Evolutionary conservation across 1,284 basidiomycete genomes (phyloP).

Genomic region (Abortiporus biennis): DNA sequence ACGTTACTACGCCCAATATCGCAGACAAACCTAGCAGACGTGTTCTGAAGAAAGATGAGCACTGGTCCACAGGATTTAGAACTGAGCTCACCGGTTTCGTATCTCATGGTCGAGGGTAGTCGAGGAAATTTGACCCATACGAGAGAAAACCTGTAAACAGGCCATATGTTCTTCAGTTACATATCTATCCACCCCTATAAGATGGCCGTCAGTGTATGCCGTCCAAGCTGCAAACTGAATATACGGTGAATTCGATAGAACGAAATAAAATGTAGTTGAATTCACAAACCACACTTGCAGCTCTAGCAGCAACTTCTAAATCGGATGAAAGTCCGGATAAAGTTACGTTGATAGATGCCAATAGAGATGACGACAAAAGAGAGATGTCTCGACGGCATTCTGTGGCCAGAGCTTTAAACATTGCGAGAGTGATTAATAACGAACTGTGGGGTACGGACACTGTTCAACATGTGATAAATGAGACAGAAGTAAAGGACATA

Average conservation of each 20-base stretch:
- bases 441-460: slow-evolving; percentile 42
- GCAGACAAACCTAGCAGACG: slow-evolving; percentile 85
- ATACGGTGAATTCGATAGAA: not conserved
- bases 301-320: slow-evolving; percentile 79
- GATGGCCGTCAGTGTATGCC: slow-evolving; percentile 84
- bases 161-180: slow-evolving; percentile 71
- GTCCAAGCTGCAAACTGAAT: slow-evolving; percentile 86
- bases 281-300: slow-evolving; percentile 79
- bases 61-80: not conserved
- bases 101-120: slow-evolving; percentile 47
- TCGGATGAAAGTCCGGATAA: slow-evolving; percentile 65
- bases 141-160: slow-evolving; percentile 64
- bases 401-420: slow-evolving; percentile 80
- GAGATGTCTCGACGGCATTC: slow-evolving; percentile 88
- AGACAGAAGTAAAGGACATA: slow-evolving; percentile 35
- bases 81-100: slow-evolving; percentile 50
- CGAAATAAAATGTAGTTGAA: too few species aligned
- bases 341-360: slow-evolving; percentile 67
- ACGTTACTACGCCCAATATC: slow-evolving; percentile 75
- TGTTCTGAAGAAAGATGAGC: slow-evolving; percentile 42
- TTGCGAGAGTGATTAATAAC: slow-evolving; percentile 83
- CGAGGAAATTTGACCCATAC: slow-evolving; percentile 46
- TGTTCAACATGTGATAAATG: slow-evolving; percentile 6
- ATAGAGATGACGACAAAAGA: slow-evolving; percentile 75
- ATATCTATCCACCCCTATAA: slow-evolving; percentile 71